Evolutionary conservation across 495 filamentous ascomycete species (phyloP).

Genomic region (Hyaloscypha finlandica): DNA sequence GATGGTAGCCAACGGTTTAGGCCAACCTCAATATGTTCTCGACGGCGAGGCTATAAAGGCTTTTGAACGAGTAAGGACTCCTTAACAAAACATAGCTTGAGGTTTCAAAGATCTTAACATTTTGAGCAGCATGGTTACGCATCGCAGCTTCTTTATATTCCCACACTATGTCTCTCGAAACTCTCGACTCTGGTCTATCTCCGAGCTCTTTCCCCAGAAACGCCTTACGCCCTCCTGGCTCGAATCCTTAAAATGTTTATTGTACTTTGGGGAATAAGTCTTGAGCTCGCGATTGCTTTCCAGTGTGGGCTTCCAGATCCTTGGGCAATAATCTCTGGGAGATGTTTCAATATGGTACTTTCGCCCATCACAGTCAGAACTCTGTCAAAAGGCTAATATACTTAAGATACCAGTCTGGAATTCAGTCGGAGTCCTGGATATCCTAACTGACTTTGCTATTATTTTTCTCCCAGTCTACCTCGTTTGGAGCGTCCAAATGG

Average conservation of each 20-base stretch:
- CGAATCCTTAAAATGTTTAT: constrained; percentile 15
- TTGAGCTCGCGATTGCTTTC: constrained; percentile 30
- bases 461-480: constrained; percentile 17
- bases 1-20: constrained; percentile 15
- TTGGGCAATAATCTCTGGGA: constrained; percentile 31
- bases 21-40: constrained; percentile 4
- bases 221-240: background rate
- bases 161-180: constrained; percentile 16
- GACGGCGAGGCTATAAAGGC: background rate
- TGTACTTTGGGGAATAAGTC: constrained; percentile 23
- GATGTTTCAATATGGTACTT: constrained; percentile 32
- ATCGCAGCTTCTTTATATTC: constrained; percentile 13
- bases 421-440: constrained; percentile 12
- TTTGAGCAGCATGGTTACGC: constrained; percentile 7
- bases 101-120: no score
- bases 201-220: background rate
- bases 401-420: constrained; percentile 20
- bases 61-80: constrained; percentile 8
- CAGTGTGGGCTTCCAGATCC: constrained; percentile 33
- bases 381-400: background rate
- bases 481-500: constrained; percentile 17
- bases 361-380: background rate
- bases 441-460: constrained; percentile 21
- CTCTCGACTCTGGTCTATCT: constrained; percentile 9
- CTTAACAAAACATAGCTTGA: no score